These are phyloP conservation scores for Oryza punctata DNA, from an alignment of 176 grass and related monocot species.

Conservation along the genomic window DNA sequence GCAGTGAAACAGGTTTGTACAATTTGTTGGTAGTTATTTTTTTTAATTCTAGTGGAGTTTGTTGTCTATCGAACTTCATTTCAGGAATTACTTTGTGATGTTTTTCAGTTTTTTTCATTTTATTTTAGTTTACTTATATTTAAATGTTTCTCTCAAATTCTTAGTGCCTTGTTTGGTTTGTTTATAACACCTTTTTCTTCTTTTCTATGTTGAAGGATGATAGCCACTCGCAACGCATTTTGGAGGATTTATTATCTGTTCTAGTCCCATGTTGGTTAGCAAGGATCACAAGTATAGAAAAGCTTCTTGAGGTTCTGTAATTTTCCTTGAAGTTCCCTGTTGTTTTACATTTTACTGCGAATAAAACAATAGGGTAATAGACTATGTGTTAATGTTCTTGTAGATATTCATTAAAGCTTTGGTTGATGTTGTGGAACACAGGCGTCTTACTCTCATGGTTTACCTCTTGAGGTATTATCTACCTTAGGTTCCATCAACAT, in stretches of 20 bases:
- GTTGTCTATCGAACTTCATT: neutral
- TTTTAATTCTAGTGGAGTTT: constrained; percentile 22
- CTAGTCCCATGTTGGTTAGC: constrained; percentile 89
- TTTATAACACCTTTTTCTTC: constrained; percentile 17
- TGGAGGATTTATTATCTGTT: constrained; percentile 79
- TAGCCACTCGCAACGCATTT: constrained; percentile 73
- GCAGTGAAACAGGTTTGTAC: constrained; percentile 80
- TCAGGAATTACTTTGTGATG: neutral
- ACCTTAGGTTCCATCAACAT: constrained; percentile 7
- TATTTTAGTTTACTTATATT: neutral
- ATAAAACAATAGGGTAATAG: neutral
- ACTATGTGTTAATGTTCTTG: constrained; percentile 6
- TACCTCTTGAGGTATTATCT: constrained; percentile 77
- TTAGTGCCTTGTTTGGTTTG: neutral
- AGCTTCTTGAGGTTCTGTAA: constrained; percentile 72
- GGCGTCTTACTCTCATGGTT: constrained; percentile 66
- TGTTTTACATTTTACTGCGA: constrained; percentile 37
- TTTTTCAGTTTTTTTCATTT: constrained; percentile 19
- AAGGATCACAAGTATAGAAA: constrained; percentile 71
- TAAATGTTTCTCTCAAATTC: neutral
- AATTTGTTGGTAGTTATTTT: neutral
- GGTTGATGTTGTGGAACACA: constrained; percentile 65
- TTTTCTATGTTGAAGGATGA: constrained; percentile 65
- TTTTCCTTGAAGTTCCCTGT: constrained; percentile 7
- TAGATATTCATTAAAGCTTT: constrained; percentile 96